Evolutionary conservation across 331 rosid species (phyloP), one percentile per base, ranked within the genome.

Genomic region (Rosa hybrid): DNA sequence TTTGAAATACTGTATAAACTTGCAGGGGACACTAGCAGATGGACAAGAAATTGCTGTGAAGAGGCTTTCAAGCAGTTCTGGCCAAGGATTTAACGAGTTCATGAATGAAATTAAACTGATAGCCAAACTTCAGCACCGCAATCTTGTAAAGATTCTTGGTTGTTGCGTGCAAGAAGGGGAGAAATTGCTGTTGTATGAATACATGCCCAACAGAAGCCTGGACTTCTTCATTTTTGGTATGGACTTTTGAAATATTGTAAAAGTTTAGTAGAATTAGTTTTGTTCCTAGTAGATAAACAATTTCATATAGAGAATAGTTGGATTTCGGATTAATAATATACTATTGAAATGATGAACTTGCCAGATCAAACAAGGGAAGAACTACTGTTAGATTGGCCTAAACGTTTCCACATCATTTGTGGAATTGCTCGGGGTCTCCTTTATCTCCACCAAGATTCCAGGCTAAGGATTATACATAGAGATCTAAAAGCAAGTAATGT

Each of bases 371-470:
- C 45, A 0, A 79, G 64, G 3, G 62, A 65, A 30, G 51, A 63
- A 44, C n/a, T 38, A 34, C 4, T 34, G 77, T 54, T 82, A 68
- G 73, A 81, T 13, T 82, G 86, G 84, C 50, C 88, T 7, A 45
- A 51, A 23, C 88, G 86, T 46, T 82, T 72, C 17, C 23, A 30
- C 6, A 79, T 85, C 12, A 85, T 85, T 7, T 62, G 77, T 17
- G 88, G 88, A 13, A 79, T 85, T 57, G 86, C 88, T 10, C 77
- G 86, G 4, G 88, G 88, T 65, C 82, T 85, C 46, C 25, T 82
- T 12, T 85, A 82, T 76, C 86, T 85, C 20, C 88, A 85, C 48
- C 84, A 85, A 45, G 88, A 85, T 79, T 85, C 88, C 3, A 72
- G 86, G 74, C 64, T 82, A 12, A 25, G 68, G 41, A 25, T 60